Base-by-base conservation (phyloP, 2,329 filamentous ascomycete genomes). In the Cylindrodendrum hubeiense region DNA sequence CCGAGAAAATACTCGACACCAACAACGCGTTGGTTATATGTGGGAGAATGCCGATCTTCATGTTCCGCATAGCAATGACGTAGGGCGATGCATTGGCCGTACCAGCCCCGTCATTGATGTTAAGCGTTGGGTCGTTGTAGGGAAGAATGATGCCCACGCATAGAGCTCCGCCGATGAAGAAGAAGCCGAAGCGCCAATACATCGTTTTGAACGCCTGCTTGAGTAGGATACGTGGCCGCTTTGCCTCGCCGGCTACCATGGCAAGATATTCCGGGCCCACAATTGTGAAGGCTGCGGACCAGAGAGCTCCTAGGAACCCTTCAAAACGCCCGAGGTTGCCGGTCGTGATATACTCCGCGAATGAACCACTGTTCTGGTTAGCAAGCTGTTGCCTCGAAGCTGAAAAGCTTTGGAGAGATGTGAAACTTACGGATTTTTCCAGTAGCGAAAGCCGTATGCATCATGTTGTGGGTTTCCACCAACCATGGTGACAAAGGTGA, bases 51-150 rank as follows among this genome's bases (percentile, higher is more conserved):
- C 21, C 30, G 9, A 65, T 12, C 4, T 44, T 26, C 43, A 60
- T 50, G 13, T 55, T 60, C 19, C 50, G 39, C 56, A 60, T 60
- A 6, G 62, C 86, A 66, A 88, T 86, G 47, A 87, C 85, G 71
- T 87, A 88, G 1, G 86, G 86, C n/a, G 86, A 88, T 1, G 84
- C 85, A 17, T 84, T 82, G 2, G 84, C 86, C 5, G 79, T 82
- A 15, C 75, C 73, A 12, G 41, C 52, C 1, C 43, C 61, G 12
- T 39, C 41, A 19, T 60, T 60, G 4, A 41, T 57, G 13, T 60
- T 56, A 5, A 82, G 71, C 2, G 78, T 78, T 1, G 66, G 53
- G 47, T 80, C 76, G 37, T 79, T 75, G 58, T 75, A 78, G 15
- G 76, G 74, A 47, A 75, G 71, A 52, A 77, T 74, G 24, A 76